Evolutionary conservation across 805 yeast genomes (phyloP), one percentile per base, ranked within the genome.

Genomic region (Pichia occidentalis): DNA sequence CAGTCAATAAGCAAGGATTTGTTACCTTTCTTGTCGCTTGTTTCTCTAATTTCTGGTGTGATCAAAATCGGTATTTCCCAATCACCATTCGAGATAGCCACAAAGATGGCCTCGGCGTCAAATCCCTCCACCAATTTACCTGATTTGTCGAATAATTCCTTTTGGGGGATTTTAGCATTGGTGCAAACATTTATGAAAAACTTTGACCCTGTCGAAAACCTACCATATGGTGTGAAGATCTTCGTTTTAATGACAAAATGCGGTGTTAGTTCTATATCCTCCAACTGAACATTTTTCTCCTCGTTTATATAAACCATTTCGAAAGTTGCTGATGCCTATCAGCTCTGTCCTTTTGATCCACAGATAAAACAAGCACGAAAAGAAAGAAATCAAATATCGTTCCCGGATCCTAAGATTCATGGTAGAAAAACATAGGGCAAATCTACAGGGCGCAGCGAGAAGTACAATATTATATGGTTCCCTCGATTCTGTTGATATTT

Each of bases 21-120:
- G 3, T 61, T 57, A 1, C 94, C 94, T 49, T 75, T 75, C 52
- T 87, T 87, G 56, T 88, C 96, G 11, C 43, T 54, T 31, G 71
- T 80, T 7, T 49, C 48, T 10, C 78, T 53, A 39, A 68, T 55
- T 33, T 71, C 73, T 0, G 70, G 65, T 0, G 90, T 77, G 0
- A 85, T 75, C 2, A 83, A 70, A 2, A 88, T 75, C 1, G 96
- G 96, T 2, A 86, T 80, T 42, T 82, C 87, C 95, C 95, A 87
- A 51, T 80, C 68, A 50, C 78, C 78, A 25, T 74, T 75, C 59
- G 78, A 73, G 17, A 82, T 78, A 35, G 75, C 57, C 1, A 80
- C 77, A 49, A 77, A 77, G 2, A 85, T 75, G 3, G 63, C 56
- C 26, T 64, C 68, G 3, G 86, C 77, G 25, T 71, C 68, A 50